phyloP scores from a whole-genome alignment of 176 grass and related monocot genomes.

The Guadua angustifolia region DNA sequence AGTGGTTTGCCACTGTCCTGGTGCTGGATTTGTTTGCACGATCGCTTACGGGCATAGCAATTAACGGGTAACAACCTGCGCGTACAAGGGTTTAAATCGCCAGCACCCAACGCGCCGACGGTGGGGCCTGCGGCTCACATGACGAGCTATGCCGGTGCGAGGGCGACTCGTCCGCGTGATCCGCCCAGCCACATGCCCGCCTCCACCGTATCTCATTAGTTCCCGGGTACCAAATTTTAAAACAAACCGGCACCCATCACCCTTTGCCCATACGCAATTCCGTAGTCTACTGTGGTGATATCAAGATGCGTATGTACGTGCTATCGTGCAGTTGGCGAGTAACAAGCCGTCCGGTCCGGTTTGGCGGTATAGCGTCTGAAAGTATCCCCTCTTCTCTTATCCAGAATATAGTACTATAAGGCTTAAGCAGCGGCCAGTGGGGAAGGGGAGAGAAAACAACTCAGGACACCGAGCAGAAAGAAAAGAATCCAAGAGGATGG shows the following conservation, averaged over 20 bases:
- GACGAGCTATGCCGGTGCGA: neutral
- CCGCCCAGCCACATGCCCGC: neutral
- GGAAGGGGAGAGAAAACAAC: neutral
- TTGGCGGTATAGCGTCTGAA: neutral
- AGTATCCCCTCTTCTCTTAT: neutral
- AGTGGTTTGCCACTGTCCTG: no score
- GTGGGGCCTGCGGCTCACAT: slow-evolving; percentile 23
- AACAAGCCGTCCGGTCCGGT: no score
- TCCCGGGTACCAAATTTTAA: neutral
- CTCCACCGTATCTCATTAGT: neutral
- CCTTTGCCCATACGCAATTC: slow-evolving; percentile 19
- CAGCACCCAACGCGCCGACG: neutral
- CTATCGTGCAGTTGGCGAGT: neutral
- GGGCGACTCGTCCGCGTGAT: neutral
- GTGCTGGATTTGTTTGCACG: neutral
- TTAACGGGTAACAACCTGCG: slow-evolving; percentile 23
- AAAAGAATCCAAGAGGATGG: neutral
- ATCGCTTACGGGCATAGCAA: neutral
- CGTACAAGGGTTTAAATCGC: slow-evolving; percentile 1
- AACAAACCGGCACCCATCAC: neutral
- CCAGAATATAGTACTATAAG: neutral
- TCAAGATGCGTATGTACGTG: neutral
- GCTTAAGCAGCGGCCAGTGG: neutral
- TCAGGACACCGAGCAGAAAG: neutral
- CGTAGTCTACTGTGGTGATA: neutral